phyloP scores from a whole-genome alignment of 2,329 filamentous ascomycete genomes.

The Colletotrichum spaethianum region DNA sequence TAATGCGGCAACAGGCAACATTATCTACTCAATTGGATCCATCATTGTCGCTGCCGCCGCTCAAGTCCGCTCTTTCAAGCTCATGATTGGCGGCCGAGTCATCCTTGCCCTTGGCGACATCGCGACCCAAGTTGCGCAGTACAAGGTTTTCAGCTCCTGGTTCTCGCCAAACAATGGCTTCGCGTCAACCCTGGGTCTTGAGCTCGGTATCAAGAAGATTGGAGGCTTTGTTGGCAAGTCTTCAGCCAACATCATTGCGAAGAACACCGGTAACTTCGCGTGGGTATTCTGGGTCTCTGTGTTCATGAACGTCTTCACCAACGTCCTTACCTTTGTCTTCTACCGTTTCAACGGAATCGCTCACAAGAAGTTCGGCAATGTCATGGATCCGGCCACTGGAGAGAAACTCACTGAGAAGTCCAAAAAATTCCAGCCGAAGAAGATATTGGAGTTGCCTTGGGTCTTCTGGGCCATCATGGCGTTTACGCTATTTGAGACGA shows the following conservation, averaged over 20 bases:
- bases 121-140: conserved; percentile 74
- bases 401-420: conserved; percentile 73
- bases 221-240: conserved; percentile 73
- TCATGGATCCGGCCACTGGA: conserved; percentile 68
- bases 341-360: conserved; percentile 69
- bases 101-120: conserved; percentile 73
- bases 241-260: conserved; percentile 71
- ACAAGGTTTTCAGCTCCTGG: conserved; percentile 77
- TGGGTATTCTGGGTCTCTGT: conserved; percentile 75
- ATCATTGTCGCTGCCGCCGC: conserved; percentile 72
- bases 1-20: conserved; percentile 62
- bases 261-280: conserved; percentile 70
- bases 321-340: conserved; percentile 66
- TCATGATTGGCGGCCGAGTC: conserved; percentile 72
- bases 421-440: conserved; percentile 68
- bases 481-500: conserved; percentile 73
- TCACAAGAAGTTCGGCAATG: conserved; percentile 61
- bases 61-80: conserved; percentile 67
- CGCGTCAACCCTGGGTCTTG: conserved; percentile 72
- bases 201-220: conserved; percentile 73
- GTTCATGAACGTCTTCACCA: conserved; percentile 76
- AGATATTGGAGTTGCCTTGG: conserved; percentile 72
- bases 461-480: conserved; percentile 68
- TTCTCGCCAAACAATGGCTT: conserved; percentile 74
- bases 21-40: conserved; percentile 70